These are phyloP conservation scores for Aspergillus sparsus DNA, from an alignment of 495 filamentous ascomycete species.

Conservation along the genomic window DNA sequence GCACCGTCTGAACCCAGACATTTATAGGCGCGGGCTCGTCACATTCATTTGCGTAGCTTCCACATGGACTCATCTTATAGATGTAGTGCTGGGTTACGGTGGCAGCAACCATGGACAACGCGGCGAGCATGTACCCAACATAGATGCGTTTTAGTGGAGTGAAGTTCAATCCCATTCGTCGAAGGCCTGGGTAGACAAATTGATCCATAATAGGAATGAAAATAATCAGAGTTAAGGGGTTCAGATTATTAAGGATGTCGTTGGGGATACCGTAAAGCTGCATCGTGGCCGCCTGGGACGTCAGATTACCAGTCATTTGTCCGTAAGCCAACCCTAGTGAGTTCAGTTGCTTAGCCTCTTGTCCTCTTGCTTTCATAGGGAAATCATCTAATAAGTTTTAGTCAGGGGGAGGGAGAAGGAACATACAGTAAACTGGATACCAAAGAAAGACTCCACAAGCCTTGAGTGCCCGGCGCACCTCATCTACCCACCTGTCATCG, in stretches of 20 bases:
- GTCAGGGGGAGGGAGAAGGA: background rate
- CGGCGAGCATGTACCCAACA: conserved; percentile 62
- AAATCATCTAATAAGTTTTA: background rate
- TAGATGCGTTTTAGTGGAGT: conserved; percentile 69
- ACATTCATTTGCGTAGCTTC: conserved; percentile 50
- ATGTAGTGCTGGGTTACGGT: conserved; percentile 68
- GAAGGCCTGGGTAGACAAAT: conserved; percentile 64
- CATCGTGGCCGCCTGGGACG: conserved; percentile 54
- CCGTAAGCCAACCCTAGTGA: conserved; percentile 53
- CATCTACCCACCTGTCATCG: conserved; percentile 57
- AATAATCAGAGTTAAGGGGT: conserved; percentile 68
- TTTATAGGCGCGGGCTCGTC: conserved; percentile 45
- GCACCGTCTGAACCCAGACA: conserved; percentile 58
- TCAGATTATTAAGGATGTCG: conserved; percentile 71
- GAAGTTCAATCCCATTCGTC: conserved; percentile 59
- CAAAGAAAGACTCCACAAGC: conserved; percentile 58
- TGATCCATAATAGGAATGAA: conserved; percentile 69
- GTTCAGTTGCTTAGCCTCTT: background rate
- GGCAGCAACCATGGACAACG: conserved; percentile 58
- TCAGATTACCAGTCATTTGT: conserved; percentile 64
- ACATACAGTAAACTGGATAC: conserved; percentile 60
- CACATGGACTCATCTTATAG: conserved; percentile 58
- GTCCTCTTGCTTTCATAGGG: background rate
- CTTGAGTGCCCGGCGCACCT: conserved; percentile 48
- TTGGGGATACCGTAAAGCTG: conserved; percentile 57